A percentile compares a stretch with the other conserved stretches of the same genome.
phyloP scores from a whole-genome alignment of 1,139 yeast genomes.

The Hanseniaspora uvarum region DNA sequence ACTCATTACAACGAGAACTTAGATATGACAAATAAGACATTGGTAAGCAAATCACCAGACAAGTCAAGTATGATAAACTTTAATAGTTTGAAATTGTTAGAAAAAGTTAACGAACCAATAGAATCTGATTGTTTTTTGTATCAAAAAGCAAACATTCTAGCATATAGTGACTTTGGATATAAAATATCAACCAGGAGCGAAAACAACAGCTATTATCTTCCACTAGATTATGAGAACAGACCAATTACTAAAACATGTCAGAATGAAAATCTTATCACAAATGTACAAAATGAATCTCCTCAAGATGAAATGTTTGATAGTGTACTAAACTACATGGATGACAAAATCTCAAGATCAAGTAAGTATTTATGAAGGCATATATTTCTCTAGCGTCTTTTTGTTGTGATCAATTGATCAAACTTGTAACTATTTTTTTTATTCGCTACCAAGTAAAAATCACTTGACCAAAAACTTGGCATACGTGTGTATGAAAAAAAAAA shows the following conservation, averaged over 20 bases:
- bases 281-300: background rate
- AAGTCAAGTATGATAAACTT: background rate
- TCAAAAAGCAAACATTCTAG: background rate
- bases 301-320: background rate
- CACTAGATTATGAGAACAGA: background rate
- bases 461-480: background rate
- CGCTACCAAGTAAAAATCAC: background rate
- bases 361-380: background rate
- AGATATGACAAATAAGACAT: background rate
- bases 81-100: background rate
- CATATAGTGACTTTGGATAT: background rate
- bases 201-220: background rate
- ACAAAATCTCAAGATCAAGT: background rate
- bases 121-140: background rate
- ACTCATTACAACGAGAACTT: background rate
- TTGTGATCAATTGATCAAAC: background rate
- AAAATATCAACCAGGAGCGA: background rate
- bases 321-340: background rate
- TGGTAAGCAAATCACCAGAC: background rate
- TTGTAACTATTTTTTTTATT: background rate
- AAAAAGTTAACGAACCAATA: slow-evolving; percentile 1
- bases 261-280: background rate
- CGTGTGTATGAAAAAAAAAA: background rate
- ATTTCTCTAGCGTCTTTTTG: background rate
- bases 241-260: background rate